These are phyloP conservation scores for Fusarium palustre DNA, from an alignment of 2,329 filamentous ascomycete genomes.

Conservation along the genomic window DNA sequence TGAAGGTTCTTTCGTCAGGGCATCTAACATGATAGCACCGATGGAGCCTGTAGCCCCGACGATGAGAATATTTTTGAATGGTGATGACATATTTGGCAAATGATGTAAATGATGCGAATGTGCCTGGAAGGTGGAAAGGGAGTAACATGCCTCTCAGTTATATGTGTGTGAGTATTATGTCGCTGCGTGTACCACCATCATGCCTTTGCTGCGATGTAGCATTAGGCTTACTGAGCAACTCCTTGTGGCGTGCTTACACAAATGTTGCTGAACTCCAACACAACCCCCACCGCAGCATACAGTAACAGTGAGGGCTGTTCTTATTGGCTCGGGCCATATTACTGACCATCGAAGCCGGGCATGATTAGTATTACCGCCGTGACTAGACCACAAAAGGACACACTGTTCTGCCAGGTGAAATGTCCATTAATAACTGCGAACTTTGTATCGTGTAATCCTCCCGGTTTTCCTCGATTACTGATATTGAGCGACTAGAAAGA, in stretches of 20 bases:
- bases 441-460: background rate
- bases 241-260: background rate
- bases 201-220: too few relatives aligned
- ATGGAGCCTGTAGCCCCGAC: slow-evolving; percentile 6
- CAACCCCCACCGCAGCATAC: background rate
- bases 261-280: background rate
- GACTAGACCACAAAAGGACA: background rate
- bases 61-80: slow-evolving; percentile 9
- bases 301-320: background rate
- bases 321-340: background rate
- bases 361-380: background rate
- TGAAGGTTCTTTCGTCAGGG: background rate
- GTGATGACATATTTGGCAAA: background rate
- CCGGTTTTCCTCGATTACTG: background rate
- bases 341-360: background rate
- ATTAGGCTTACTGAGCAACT: background rate
- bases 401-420: too few relatives aligned
- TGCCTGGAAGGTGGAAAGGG: rapidly evolving
- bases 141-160: rapidly evolving
- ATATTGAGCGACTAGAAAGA: background rate
- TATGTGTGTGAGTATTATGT: background rate
- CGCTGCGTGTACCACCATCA: too few relatives aligned
- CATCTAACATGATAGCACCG: background rate
- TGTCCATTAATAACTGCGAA: background rate
- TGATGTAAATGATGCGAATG: too few relatives aligned